Evolutionary conservation across 805 yeast species (phyloP).

Genomic region (Candida alai): DNA sequence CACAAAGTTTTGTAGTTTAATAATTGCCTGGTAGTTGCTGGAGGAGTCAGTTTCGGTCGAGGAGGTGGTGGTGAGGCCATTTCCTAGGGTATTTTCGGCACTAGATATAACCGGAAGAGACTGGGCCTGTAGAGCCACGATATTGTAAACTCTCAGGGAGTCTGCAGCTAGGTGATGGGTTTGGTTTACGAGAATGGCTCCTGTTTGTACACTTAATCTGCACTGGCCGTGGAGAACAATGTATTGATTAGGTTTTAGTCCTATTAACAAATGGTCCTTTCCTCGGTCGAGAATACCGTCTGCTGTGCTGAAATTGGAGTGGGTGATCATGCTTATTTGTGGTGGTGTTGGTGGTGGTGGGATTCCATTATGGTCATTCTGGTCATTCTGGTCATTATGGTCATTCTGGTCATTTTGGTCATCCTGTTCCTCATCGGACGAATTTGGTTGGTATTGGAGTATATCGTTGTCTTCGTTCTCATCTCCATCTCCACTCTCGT

Average conservation of each 20-base stretch:
- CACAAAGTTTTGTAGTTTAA: conserved; percentile 28
- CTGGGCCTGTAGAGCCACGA: conserved; percentile 32
- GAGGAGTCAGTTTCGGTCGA: conserved; percentile 28
- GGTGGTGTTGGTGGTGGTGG: conserved; percentile 1
- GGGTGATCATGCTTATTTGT: neutral
- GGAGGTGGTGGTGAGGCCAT: conserved; percentile 18
- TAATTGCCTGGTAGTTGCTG: conserved; percentile 40
- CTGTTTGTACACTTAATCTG: conserved; percentile 39
- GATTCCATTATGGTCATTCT: neutral
- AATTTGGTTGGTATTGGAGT: conserved; percentile 24
- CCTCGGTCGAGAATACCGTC: conserved; percentile 35
- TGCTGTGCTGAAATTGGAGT: conserved; percentile 36
- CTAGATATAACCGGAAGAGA: conserved; percentile 43
- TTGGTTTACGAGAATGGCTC: conserved; percentile 45
- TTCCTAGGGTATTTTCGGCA: conserved; percentile 35
- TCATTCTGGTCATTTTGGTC: too few relatives aligned
- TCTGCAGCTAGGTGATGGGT: conserved; percentile 19
- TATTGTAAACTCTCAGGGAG: conserved; percentile 20
- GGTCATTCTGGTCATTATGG: neutral
- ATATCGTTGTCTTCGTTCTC: conserved; percentile 15
- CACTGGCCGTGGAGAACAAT: conserved; percentile 48
- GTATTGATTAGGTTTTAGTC: conserved; percentile 40
- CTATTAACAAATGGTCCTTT: conserved; percentile 32
- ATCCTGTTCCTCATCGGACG: conserved; percentile 24
- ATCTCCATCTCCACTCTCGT: conserved; percentile 8